Percentiles rank a stretch among this genome's conserved stretches.
Evolutionary conservation across 371 early-diverging fungal species (phyloP).

Genomic region (Actinomortierella ambigua): DNA sequence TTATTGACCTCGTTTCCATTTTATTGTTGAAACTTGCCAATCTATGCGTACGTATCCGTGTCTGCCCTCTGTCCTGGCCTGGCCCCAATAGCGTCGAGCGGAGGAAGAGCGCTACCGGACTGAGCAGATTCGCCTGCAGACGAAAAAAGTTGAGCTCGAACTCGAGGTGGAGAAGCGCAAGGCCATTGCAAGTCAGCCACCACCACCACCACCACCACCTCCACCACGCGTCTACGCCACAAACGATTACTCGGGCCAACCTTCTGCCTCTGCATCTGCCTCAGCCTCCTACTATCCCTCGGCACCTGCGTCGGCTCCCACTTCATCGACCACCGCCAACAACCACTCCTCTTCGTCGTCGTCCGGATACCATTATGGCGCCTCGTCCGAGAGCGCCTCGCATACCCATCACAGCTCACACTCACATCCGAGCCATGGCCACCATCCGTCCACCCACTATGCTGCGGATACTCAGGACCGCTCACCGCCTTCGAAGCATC

Average conservation of each 20-base stretch:
- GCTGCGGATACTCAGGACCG: constrained; percentile 23
- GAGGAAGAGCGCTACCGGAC: constrained; percentile 50
- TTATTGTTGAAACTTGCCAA: background rate
- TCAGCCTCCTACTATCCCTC: no score
- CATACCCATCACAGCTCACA: constrained; percentile 3
- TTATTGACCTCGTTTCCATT: background rate
- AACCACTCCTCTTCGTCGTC: no score
- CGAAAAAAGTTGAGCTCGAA: constrained; percentile 48
- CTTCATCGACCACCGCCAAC: no score
- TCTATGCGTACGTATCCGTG: background rate
- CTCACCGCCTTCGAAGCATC: constrained; percentile 5
- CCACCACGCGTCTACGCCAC: no score
- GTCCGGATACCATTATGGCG: no score
- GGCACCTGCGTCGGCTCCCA: no score
- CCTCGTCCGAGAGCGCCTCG: no score
- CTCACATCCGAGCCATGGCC: constrained; percentile 14
- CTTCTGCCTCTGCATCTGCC: no score
- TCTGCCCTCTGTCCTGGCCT: background rate
- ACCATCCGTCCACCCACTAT: constrained; percentile 12
- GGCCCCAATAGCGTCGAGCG: constrained; percentile 31
- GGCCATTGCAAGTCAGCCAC: no score
- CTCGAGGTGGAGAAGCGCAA: constrained; percentile 28
- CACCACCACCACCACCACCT: no score
- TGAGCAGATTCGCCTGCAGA: constrained; percentile 45
- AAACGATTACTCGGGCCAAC: no score